Percentiles rank a stretch among this genome's conserved stretches.
Conservation (phyloP, 1,139 yeast species). For the Arxiozyma slooffiae region DNA sequence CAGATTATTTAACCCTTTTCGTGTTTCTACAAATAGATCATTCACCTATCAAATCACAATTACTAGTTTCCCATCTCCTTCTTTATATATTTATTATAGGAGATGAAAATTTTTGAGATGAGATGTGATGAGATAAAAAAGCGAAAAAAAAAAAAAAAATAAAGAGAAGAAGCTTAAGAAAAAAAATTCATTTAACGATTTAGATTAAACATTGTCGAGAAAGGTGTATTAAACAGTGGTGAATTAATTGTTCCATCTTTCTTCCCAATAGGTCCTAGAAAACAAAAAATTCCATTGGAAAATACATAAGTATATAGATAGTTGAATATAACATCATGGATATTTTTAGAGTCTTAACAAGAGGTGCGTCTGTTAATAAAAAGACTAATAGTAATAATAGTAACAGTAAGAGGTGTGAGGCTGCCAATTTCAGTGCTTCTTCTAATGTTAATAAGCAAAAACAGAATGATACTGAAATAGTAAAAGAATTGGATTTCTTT, state of each 20-base stretch:
- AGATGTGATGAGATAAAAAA: constrained; percentile 12
- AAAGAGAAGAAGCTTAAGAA: neutral
- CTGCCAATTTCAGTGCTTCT: constrained; percentile 21
- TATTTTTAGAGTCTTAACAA: constrained; percentile 68
- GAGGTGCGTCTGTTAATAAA: constrained; percentile 68
- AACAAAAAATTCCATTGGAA: neutral
- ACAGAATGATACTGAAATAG: constrained; percentile 38
- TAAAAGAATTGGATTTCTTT: constrained; percentile 62
- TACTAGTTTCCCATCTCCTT: too few species aligned
- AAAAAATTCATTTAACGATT: neutral
- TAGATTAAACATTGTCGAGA: neutral
- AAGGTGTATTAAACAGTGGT: neutral
- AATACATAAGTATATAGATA: neutral
- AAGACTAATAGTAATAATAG: constrained; percentile 25
- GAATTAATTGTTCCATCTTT: neutral
- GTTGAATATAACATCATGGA: constrained; percentile 51
- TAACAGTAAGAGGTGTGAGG: constrained; percentile 13
- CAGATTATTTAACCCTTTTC: neutral
- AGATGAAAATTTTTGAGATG: neutral
- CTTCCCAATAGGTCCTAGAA: neutral
- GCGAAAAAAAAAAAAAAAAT: neutral
- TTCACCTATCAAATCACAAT: neutral
- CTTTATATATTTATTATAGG: too few species aligned
- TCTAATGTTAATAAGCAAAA: constrained; percentile 21
- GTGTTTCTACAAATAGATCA: neutral